Evolutionary conservation across 345 rosid species (phyloP), one percentile per base, ranked within the genome.

Genomic region (Anacardium occidentale): DNA sequence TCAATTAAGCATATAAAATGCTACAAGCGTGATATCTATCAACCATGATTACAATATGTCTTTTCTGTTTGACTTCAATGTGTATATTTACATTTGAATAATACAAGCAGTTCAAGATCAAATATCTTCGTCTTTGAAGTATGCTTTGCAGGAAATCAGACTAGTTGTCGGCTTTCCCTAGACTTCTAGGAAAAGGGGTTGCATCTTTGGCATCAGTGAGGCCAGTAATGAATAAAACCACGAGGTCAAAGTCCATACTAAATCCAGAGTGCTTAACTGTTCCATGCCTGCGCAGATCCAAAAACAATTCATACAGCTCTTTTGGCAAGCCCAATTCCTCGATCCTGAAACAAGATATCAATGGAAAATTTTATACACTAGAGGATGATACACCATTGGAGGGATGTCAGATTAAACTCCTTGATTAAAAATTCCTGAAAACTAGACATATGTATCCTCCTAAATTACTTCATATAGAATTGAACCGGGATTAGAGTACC

Each of bases 241-340:
- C 85, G 20, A 82, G 82, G 70, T 94, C 98, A 69, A 92, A 85
- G 20, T 68, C 75, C 67, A 90, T 52, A 78, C 90, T 88, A 83
- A 92, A 88, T 55, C 97, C 97, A 0, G 97, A 88, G 71, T 86
- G 90, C 71, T 82, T 80, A 53, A 86, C 94, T 20, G 98, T 83
- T 70, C 98, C 97, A 42, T 94, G 86, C 84, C 88, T 80, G 68
- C 90, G 83, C 61, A 94, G 83, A 79, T 94, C 98, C 64, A 90
- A 37, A 68, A 88, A 92, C 98, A 92, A 90, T 64, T 92, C 98
- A 8, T 82, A 87, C 74, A 85, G 82, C 75, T 90, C 95, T 61
- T 44, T 76, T 51, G 81, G 52, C 70, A 85, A 54, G 50, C 89
- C 85, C 22, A 74, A 14, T 71, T 90, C 92, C 57, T 69, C 69